Base-by-base conservation (phyloP, 2,329 filamentous ascomycete genomes). In the Neobulgaria alba region DNA sequence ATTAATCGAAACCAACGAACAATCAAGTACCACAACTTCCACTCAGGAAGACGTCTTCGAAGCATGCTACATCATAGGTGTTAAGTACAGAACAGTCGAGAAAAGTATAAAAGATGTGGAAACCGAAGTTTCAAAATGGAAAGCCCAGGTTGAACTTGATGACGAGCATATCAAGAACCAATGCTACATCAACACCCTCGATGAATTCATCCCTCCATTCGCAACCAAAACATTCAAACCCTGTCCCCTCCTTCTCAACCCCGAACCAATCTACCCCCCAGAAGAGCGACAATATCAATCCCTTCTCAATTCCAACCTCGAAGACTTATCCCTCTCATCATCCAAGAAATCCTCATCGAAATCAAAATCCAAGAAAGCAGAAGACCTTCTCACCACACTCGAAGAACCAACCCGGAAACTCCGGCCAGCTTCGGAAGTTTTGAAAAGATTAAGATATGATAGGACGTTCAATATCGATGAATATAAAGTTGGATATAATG, bases 401-500 rank as follows among this genome's bases (percentile, higher is more conserved):
- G 7, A 26, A 26, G 7, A 26, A 7, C 23, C 7, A 12, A 26
- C 23, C 19, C 5, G 9, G 10, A 45, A 47, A 21, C 38, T 51
- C 29, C 47, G 47, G 4, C 43, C 49, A 4, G 49, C 47, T 1
- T 17, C 39, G 3, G 47, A 51, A 26, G 36, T 53, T 5, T 45
- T 52, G 8, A 43, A 42, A 15, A 46, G 52, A 10, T 33, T 54
- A 7, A 41, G 45, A 20, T 39, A 49, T 15, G 52, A 53, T 29
- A 18, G 20, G 9, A 16, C n/a, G 3, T 54, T 45, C 33, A 39
- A 48, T n/a, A 42, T 54, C 16, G 50, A 54, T 29, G 43, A 47
- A 15, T 54, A 31, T 8, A 43, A 48, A 4, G 39, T 56, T 26
- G 53, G 53, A 1, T 56, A 56, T 29, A 5, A 39, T 12, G 53